Conservation (phyloP, 352 stramenopile species). For the Phytophthora ramorum region DNA sequence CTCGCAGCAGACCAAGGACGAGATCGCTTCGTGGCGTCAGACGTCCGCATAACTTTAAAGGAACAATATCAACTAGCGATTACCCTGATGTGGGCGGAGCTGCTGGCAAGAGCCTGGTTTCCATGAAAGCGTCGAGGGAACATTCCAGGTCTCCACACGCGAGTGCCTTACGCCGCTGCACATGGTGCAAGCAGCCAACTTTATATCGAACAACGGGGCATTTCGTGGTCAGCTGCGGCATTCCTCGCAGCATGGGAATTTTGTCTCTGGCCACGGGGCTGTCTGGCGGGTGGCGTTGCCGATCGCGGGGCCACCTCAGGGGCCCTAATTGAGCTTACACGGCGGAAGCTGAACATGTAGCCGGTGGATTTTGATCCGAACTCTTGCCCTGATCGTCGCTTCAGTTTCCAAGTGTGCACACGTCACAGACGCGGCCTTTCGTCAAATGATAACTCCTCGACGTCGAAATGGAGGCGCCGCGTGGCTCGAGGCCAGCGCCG, state of each 20-base stretch:
- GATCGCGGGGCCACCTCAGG: neutral
- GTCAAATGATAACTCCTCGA: slow-evolving; percentile 29
- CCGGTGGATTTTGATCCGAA: slow-evolving; percentile 33
- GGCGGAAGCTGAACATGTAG: slow-evolving; percentile 24
- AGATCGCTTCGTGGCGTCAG: slow-evolving; percentile 69
- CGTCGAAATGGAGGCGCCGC: slow-evolving; percentile 38
- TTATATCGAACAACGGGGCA: slow-evolving; percentile 40
- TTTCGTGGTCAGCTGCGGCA: slow-evolving; percentile 14
- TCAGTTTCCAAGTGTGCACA: slow-evolving; percentile 20
- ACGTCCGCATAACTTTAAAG: slow-evolving; percentile 15
- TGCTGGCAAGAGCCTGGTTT: slow-evolving; percentile 2
- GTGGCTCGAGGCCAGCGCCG: slow-evolving; percentile 10
- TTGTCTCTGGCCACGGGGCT: slow-evolving; percentile 14
- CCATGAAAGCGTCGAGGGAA: slow-evolving; percentile 23
- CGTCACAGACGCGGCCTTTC: slow-evolving; percentile 26
- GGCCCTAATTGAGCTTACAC: slow-evolving; percentile 9
- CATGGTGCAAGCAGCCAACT: slow-evolving; percentile 25
- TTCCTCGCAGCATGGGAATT: neutral
- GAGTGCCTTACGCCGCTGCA: slow-evolving; percentile 6
- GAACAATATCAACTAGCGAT: slow-evolving; percentile 1
- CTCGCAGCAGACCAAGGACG: slow-evolving; percentile 61
- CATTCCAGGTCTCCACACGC: slow-evolving; percentile 31
- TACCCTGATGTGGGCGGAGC: slow-evolving; percentile 23
- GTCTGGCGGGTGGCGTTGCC: neutral
- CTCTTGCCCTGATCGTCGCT: neutral